Base-by-base conservation (phyloP, 306 rosid genomes). In the Carpinus fangiana region DNA sequence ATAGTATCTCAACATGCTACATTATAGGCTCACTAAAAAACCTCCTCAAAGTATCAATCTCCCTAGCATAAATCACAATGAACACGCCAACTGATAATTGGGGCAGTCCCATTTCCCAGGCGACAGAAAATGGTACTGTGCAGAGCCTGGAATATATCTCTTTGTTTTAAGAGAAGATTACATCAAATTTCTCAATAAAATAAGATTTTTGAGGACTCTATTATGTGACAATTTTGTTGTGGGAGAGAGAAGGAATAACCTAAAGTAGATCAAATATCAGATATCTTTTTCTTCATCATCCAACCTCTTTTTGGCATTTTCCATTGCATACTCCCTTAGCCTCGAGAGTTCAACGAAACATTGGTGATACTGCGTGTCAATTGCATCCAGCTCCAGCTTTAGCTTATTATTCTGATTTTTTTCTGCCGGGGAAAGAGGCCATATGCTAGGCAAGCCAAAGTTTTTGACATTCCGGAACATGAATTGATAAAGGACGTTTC, bases 301-400 rank as follows among this genome's bases (percentile, higher is more conserved):
- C 97, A n/a, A 90, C 88, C 80, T 90, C 90, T 83, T 90, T 59
- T 82, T 89, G 43, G 80, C 91, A 69, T 50, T 81, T 73, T 87
- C 92, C 10, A 92, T 86, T 31, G 93, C 96, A 74, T 84, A 90
- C 78, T 89, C 94, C 86, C 87, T 94, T 90, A 80, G 72, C 81
- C 72, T 90, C 84, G 73, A 55, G 69, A 94, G 96, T 70, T 88
- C 89, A 56, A 76, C 68, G 76, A 88, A 83, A 67, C 87, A 66
- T 38, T 82, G 94, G 72, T 65, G 85, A 78, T 84, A 92, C 77
- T 88, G 88, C 31, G 50, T 18, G 38, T 94, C 89, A 43, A 92
- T 92, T 36, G 96, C 88, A 72, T 83, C 92, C 41, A 92, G 85
- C 88, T 92, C 98, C 87, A 75, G 43, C 84, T 84, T 87, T 38